Percentiles rank a stretch among this genome's conserved stretches.
phyloP scores from a whole-genome alignment of 495 filamentous ascomycete species.

The Paragyromitra xinjiangensis region DNA sequence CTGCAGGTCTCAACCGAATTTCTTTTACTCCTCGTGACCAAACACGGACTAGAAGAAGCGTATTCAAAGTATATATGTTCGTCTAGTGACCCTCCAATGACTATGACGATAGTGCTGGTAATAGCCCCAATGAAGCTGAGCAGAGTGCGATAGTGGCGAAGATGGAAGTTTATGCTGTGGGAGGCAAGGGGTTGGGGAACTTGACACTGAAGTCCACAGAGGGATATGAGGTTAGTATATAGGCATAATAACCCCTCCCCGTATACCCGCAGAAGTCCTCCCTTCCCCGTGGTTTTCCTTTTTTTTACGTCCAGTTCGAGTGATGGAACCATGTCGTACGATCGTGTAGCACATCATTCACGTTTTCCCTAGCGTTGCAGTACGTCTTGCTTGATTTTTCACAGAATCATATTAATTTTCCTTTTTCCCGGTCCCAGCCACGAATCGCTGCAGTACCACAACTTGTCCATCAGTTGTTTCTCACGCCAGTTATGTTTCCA shows the following conservation, averaged over 20 bases:
- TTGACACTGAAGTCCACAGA: slow-evolving; percentile 28
- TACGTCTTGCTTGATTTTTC: slow-evolving; percentile 20
- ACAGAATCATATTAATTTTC: slow-evolving; percentile 40
- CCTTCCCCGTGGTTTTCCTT: slow-evolving; percentile 12
- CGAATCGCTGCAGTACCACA: slow-evolving; percentile 28
- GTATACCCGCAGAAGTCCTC: slow-evolving; percentile 1
- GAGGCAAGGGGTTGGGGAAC: slow-evolving; percentile 30
- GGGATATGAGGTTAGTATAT: slow-evolving; percentile 37
- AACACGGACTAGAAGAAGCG: slow-evolving; percentile 3
- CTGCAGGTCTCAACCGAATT: not conserved
- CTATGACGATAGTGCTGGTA: slow-evolving; percentile 4
- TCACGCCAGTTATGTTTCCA: slow-evolving; percentile 14
- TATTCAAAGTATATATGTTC: slow-evolving; percentile 23
- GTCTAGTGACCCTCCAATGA: not conserved
- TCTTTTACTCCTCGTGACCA: slow-evolving; percentile 20
- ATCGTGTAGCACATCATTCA: slow-evolving; percentile 34
- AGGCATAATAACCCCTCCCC: slow-evolving; percentile 17
- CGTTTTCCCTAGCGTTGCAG: slow-evolving; percentile 16
- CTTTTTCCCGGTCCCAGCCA: slow-evolving; percentile 37
- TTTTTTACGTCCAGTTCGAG: slow-evolving; percentile 8
- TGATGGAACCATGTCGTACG: slow-evolving; percentile 38
- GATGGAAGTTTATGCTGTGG: not conserved
- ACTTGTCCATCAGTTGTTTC: slow-evolving; percentile 17
- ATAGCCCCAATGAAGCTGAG: slow-evolving; percentile 11
- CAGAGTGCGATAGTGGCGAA: not conserved